Percentiles rank a stretch among this genome's conserved stretches.
These are phyloP conservation scores for Colletotrichum nymphaeae DNA, from an alignment of 2,329 filamentous ascomycete species.

Conservation along the genomic window DNA sequence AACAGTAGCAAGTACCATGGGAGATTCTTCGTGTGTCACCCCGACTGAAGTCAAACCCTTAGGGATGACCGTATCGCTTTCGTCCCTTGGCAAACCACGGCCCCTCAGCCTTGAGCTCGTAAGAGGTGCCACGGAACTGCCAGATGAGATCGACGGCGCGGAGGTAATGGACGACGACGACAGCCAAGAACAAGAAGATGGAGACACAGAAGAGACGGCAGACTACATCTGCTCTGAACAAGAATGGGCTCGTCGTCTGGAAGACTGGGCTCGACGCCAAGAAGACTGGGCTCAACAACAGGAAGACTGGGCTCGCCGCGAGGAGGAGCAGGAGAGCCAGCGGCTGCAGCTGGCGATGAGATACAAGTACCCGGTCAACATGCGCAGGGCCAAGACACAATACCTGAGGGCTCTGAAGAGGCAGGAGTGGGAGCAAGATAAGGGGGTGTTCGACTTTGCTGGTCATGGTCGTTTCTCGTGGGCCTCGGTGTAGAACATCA, in stretches of 20 bases:
- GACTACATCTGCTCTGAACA: background rate
- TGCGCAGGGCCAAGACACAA: constrained; percentile 7
- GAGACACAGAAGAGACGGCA: background rate
- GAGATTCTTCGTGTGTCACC: too few species aligned
- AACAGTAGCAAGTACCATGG: background rate
- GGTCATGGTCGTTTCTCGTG: background rate
- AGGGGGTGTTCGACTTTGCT: constrained; percentile 33
- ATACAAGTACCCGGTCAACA: constrained; percentile 23
- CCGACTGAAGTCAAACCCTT: background rate
- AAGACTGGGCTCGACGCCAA: background rate
- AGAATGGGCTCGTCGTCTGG: background rate
- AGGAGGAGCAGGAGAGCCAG: background rate
- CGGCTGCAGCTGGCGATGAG: constrained; percentile 5
- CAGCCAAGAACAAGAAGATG: background rate
- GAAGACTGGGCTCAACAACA: background rate
- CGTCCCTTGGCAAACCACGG: background rate
- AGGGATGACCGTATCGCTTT: background rate
- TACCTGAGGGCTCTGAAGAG: constrained; percentile 14
- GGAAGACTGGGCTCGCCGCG: background rate
- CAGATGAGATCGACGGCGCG: too few species aligned
- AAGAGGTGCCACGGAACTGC: background rate
- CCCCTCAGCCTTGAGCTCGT: background rate
- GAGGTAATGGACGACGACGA: background rate
- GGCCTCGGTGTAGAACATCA: background rate
- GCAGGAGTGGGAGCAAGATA: constrained; percentile 18